Evolutionary conservation across 139 green algal genomes (phyloP).

Genomic region (Picochlorum sp.): DNA sequence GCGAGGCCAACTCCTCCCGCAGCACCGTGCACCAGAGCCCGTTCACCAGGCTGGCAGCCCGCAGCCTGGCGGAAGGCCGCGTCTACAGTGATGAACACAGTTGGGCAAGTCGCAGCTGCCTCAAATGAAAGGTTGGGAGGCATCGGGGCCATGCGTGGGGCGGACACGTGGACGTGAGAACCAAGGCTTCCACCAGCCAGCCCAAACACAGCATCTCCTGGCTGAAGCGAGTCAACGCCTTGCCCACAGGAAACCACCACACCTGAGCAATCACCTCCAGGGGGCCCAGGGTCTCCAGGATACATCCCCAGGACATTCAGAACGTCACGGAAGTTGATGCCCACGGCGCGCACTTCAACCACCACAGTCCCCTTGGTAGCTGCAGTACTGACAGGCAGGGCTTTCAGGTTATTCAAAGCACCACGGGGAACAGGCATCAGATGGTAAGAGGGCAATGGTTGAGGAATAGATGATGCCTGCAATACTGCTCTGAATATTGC

Average conservation of each 20-base stretch:
- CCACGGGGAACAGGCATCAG: slow-evolving; percentile 35
- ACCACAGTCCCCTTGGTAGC: slow-evolving; percentile 18
- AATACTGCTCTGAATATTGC: slow-evolving; percentile 6
- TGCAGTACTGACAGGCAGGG: slow-evolving; percentile 11
- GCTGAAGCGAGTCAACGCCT: slow-evolving; percentile 2
- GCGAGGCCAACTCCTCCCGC: no score
- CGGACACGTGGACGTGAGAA: slow-evolving; percentile 33
- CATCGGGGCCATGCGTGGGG: no score
- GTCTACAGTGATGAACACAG: no score
- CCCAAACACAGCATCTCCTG: slow-evolving; percentile 68
- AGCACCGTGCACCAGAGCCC: no score
- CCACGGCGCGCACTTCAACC: slow-evolving; percentile 62
- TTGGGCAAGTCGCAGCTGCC: no score
- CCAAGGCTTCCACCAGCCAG: slow-evolving; percentile 66
- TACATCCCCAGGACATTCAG: no score
- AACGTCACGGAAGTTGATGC: slow-evolving; percentile 80
- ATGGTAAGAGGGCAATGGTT: slow-evolving; percentile 19
- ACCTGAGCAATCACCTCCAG: slow-evolving; percentile 72
- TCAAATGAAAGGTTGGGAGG: no score
- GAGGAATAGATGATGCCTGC: background rate
- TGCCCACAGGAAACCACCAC: slow-evolving; percentile 50
- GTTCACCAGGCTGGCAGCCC: no score
- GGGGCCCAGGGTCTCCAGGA: no score
- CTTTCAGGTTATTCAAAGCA: slow-evolving; percentile 26
- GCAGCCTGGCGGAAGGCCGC: no score